phyloP scores from a whole-genome alignment of 2,329 filamentous ascomycete genomes.

The Fusarium lyarnte region DNA sequence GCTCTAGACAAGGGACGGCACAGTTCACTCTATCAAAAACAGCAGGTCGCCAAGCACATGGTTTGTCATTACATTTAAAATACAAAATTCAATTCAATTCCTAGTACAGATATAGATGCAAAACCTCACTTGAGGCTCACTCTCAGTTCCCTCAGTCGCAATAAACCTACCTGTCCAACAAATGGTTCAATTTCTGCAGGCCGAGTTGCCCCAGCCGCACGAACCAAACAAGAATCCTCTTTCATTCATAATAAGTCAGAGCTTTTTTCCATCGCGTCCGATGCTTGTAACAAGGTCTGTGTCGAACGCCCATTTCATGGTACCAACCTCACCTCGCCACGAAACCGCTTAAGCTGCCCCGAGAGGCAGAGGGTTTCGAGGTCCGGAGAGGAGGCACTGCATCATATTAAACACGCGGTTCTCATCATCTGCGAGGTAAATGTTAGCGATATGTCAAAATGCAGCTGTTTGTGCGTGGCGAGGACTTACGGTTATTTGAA shows the following conservation, averaged over 20 bases:
- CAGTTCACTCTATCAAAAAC: background rate
- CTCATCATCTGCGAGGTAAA: conserved; percentile 87
- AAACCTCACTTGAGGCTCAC: conserved; percentile 7
- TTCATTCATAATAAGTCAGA: conserved; percentile 76
- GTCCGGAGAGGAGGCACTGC: conserved; percentile 70
- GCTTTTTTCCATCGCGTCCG: conserved; percentile 97
- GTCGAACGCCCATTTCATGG: conserved; percentile 99
- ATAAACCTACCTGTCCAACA: conserved; percentile 10
- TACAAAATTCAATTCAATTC: background rate
- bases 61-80: background rate
- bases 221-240: conserved; percentile 34
- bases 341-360: conserved; percentile 86
- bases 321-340: conserved; percentile 70
- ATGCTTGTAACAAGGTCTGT: conserved; percentile 92
- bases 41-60: background rate
- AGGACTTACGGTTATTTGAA: conserved; percentile 92
- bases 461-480: background rate
- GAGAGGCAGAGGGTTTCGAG: conserved; percentile 81
- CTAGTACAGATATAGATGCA: background rate
- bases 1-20: background rate
- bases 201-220: conserved; percentile 5
- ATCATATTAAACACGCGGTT: conserved; percentile 97
- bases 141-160: background rate
- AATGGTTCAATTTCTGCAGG: conserved; percentile 8
- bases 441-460: conserved; percentile 43